Evolutionary conservation across 164 flowering plant species (phyloP).

Genomic region (Piper longum): DNA sequence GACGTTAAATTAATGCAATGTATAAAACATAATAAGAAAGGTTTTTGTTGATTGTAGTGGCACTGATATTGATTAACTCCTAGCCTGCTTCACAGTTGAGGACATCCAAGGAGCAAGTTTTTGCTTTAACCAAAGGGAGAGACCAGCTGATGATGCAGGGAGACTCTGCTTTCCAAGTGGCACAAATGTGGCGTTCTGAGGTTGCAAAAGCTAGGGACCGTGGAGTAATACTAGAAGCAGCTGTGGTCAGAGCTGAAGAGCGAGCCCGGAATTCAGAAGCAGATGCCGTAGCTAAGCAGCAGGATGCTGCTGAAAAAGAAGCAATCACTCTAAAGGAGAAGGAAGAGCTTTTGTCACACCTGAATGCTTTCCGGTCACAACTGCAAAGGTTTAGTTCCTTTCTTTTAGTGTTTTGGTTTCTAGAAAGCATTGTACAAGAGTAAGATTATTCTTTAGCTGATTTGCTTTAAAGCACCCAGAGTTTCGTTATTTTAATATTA

Average conservation of each 20-base stretch:
- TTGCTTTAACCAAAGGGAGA: conserved; percentile 42
- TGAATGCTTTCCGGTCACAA: conserved; percentile 55
- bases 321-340: conserved; percentile 52
- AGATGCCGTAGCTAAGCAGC: conserved; percentile 58
- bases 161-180: conserved; percentile 73
- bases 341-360: conserved; percentile 63
- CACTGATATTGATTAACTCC: background rate
- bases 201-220: conserved; percentile 94
- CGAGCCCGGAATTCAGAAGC: conserved; percentile 68
- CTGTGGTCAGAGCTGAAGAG: conserved; percentile 87
- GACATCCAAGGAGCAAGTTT: conserved; percentile 49
- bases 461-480: no score
- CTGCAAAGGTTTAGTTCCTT: conserved; percentile 48
- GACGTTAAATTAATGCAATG: no score
- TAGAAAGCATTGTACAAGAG: no score
- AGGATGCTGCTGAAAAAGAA: conserved; percentile 60
- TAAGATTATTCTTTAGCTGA: no score
- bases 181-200: conserved; percentile 93
- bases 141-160: conserved; percentile 68
- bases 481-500: no score
- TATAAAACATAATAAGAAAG: no score
- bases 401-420: no score
- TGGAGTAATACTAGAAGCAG: conserved; percentile 76
- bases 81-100: conserved; percentile 32
- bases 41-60: no score